Conservation (phyloP, 306 rosid genomes). For the Begonia peltatifolia region DNA sequence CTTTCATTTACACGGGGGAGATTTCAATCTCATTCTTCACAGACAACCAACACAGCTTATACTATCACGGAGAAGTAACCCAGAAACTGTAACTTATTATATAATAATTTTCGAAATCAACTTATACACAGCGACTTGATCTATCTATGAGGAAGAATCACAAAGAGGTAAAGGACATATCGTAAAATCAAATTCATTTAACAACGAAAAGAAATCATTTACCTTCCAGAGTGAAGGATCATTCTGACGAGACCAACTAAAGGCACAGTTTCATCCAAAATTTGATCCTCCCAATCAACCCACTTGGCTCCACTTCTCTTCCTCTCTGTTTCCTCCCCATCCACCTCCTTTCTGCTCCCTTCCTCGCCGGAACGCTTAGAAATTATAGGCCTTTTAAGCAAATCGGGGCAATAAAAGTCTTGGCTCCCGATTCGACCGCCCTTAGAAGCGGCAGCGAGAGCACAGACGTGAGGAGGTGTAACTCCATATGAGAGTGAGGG, state of each 20-base stretch:
- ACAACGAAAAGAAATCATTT: slow-evolving; percentile 3
- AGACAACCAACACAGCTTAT: no score
- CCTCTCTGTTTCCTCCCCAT: slow-evolving; percentile 17
- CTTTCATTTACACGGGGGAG: no score
- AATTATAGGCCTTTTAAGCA: slow-evolving; percentile 40
- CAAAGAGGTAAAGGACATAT: no score
- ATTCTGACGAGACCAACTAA: slow-evolving; percentile 75
- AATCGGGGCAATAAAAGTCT: slow-evolving; percentile 16
- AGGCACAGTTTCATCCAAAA: slow-evolving; percentile 92
- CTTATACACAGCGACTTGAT: no score
- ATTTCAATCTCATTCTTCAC: no score
- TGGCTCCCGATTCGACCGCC: slow-evolving; percentile 22
- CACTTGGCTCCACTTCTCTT: slow-evolving; percentile 13
- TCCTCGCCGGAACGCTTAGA: slow-evolving; percentile 24
- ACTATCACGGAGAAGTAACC: no score
- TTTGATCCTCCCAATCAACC: slow-evolving; percentile 96
- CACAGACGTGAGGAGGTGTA: slow-evolving; percentile 17
- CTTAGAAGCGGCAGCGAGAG: slow-evolving; percentile 36
- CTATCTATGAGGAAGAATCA: no score
- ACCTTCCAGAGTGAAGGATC: slow-evolving; percentile 82
- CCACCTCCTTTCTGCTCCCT: slow-evolving; percentile 7
- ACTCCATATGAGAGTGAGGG: slow-evolving; percentile 21
- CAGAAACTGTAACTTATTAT: no score
- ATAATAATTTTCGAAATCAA: no score
- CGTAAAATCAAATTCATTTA: no score